These are phyloP conservation scores for Berkeleyomyces basicola DNA, from an alignment of 2,329 filamentous ascomycete species.

Conservation along the genomic window DNA sequence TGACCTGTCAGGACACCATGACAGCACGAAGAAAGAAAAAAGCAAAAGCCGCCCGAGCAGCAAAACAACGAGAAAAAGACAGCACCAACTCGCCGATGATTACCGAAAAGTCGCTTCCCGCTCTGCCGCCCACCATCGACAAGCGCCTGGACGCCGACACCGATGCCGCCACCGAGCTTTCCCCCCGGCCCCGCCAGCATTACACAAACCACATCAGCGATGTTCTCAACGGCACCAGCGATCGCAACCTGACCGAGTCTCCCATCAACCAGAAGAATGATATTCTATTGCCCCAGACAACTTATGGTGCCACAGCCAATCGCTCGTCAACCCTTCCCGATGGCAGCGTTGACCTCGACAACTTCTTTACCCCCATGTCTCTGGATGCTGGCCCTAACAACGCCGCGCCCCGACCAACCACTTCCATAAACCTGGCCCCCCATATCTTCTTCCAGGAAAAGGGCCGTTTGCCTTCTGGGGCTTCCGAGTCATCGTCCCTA, in stretches of 20 bases:
- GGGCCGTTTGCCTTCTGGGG: constrained; percentile 34
- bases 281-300: constrained; percentile 55
- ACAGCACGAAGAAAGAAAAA: constrained; percentile 88
- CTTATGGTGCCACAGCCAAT: constrained; percentile 62
- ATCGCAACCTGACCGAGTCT: constrained; percentile 6
- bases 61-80: constrained; percentile 47
- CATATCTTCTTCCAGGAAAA: constrained; percentile 89
- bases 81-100: constrained; percentile 40
- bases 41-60: constrained; percentile 43
- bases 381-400: constrained; percentile 50
- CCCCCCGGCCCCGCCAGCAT: constrained; percentile 38
- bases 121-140: constrained; percentile 50
- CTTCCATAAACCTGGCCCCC: constrained; percentile 40
- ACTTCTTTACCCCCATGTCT: constrained; percentile 61
- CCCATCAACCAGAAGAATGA: constrained; percentile 32
- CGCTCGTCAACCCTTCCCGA: constrained; percentile 45
- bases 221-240: constrained; percentile 20
- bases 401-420: constrained; percentile 31
- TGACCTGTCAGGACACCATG: constrained; percentile 93
- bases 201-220: neutral
- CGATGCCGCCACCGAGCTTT: constrained; percentile 53
- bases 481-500: constrained; percentile 8
- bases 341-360: constrained; percentile 40
- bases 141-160: constrained; percentile 36
- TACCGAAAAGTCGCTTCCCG: constrained; percentile 83